Evolutionary conservation across 2,329 filamentous ascomycete genomes (phyloP).

Genomic region (Fusarium brachygibbosum): DNA sequence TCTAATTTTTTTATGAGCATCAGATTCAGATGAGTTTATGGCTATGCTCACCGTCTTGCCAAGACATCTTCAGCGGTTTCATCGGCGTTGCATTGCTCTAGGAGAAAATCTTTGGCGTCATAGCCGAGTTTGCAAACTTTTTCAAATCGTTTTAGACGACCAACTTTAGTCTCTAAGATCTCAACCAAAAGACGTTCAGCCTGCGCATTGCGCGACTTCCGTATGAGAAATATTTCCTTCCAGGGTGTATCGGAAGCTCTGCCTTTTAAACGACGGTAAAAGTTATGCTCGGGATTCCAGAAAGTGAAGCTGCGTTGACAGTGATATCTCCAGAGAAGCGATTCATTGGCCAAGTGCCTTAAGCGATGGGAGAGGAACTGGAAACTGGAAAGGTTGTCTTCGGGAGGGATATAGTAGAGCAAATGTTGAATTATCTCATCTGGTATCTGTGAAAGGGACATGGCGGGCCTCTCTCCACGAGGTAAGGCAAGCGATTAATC

Average conservation of each 20-base stretch:
- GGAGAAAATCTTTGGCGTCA: conserved; percentile 88
- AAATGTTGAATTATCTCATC: conserved; percentile 89
- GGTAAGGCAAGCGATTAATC: conserved; percentile 25
- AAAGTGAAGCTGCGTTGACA: conserved; percentile 77
- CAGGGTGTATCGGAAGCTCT: conserved; percentile 74
- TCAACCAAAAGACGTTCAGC: conserved; percentile 71
- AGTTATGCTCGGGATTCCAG: conserved; percentile 78
- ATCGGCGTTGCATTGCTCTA: conserved; percentile 72
- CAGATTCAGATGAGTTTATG: conserved; percentile 49
- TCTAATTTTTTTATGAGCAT: conserved; percentile 56
- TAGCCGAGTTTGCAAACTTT: conserved; percentile 80
- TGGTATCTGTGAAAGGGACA: conserved; percentile 69
- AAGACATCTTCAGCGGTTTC: conserved; percentile 79
- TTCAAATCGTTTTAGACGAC: conserved; percentile 77
- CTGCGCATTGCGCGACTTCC: conserved; percentile 65
- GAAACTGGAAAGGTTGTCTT: conserved; percentile 64
- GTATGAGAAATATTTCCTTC: conserved; percentile 75
- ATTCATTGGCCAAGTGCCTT: conserved; percentile 75
- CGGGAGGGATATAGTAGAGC: conserved; percentile 72
- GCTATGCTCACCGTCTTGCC: conserved; percentile 71
- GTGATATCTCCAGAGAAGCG: conserved; percentile 83
- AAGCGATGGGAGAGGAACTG: conserved; percentile 73
- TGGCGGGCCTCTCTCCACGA: conserved; percentile 41
- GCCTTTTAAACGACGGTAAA: conserved; percentile 67
- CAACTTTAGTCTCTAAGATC: conserved; percentile 78